These are phyloP conservation scores for Kwoniella pini DNA, from an alignment of 768 basidiomycete species.

Conservation along the genomic window DNA sequence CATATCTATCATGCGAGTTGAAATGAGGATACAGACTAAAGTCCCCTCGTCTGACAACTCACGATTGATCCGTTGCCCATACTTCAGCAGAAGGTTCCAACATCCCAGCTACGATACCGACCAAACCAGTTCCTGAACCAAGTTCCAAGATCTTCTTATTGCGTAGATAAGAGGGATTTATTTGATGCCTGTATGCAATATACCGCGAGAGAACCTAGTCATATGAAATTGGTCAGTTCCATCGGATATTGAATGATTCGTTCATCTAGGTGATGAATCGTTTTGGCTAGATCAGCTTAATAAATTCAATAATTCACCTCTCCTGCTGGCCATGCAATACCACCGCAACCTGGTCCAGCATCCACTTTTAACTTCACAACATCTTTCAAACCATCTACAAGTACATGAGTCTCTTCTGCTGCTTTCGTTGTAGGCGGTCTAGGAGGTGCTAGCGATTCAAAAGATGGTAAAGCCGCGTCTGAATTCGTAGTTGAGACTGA, in stretches of 20 bases:
- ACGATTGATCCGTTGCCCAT: slow-evolving; percentile 90
- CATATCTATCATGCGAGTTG: too few relatives aligned
- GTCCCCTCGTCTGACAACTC: slow-evolving; percentile 55
- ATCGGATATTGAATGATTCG: background rate
- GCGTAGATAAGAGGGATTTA: slow-evolving; percentile 58
- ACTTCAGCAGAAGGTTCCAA: slow-evolving; percentile 64
- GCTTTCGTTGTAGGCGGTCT: slow-evolving; percentile 44
- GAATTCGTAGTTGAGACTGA: slow-evolving; percentile 39
- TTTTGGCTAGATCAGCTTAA: too few relatives aligned
- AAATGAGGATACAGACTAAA: background rate
- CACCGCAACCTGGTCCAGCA: slow-evolving; percentile 84
- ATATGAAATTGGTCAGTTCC: background rate
- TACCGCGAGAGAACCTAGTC: slow-evolving; percentile 75
- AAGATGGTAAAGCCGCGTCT: slow-evolving; percentile 30
- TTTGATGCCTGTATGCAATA: slow-evolving; percentile 60
- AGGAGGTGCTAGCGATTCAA: slow-evolving; percentile 39
- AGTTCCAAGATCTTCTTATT: slow-evolving; percentile 73
- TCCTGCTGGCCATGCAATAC: slow-evolving; percentile 89
- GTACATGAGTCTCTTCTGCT: slow-evolving; percentile 36
- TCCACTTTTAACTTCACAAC: slow-evolving; percentile 64
- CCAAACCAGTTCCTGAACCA: slow-evolving; percentile 87
- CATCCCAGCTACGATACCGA: slow-evolving; percentile 77
- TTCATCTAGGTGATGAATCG: too few relatives aligned
- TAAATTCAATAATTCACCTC: slow-evolving; percentile 61
- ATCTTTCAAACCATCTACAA: slow-evolving; percentile 24